Conservation (phyloP, 352 stramenopile genomes). For the Pythium sukuiense region DNA sequence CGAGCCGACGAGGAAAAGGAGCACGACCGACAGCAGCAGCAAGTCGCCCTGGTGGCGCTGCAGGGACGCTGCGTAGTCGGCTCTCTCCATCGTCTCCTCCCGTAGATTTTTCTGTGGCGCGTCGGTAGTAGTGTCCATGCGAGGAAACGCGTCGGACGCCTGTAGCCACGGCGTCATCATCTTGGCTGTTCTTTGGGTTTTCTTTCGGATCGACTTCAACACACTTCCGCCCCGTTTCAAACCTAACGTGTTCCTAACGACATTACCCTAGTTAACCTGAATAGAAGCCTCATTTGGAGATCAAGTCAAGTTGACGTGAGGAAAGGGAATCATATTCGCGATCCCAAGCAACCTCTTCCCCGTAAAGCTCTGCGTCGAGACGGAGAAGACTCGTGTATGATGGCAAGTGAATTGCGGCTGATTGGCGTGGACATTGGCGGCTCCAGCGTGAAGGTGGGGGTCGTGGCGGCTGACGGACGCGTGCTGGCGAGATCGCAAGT, state of each 20-base stretch:
- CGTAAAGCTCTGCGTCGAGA: not conserved
- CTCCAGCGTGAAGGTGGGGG: slow-evolving; percentile 69
- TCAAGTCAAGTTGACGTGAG: too few species aligned
- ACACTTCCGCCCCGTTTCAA: not conserved
- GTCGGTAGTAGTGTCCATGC: not conserved
- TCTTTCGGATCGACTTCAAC: slow-evolving; percentile 24
- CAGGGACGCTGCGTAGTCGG: slow-evolving; percentile 9
- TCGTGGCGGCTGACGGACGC: slow-evolving; percentile 50
- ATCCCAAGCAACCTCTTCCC: slow-evolving; percentile 1
- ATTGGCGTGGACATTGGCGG: slow-evolving; percentile 76
- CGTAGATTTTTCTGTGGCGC: not conserved
- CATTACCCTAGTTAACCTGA: not conserved
- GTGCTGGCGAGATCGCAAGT: slow-evolving; percentile 54
- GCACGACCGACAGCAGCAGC: slow-evolving; percentile 40
- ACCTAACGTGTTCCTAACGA: slow-evolving; percentile 20
- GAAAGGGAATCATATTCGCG: not conserved
- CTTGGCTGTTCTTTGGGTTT: slow-evolving; percentile 7
- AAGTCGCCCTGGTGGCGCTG: slow-evolving; percentile 37
- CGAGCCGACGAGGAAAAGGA: slow-evolving; percentile 47
- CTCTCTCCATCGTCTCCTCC: not conserved
- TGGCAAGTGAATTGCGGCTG: slow-evolving; percentile 37
- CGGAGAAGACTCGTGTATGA: not conserved
- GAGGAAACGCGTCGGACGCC: not conserved
- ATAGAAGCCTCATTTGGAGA: not conserved
- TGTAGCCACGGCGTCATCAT: slow-evolving; percentile 19